phyloP scores from a whole-genome alignment of 2,329 filamentous ascomycete genomes.

The Penicillium sp. region DNA sequence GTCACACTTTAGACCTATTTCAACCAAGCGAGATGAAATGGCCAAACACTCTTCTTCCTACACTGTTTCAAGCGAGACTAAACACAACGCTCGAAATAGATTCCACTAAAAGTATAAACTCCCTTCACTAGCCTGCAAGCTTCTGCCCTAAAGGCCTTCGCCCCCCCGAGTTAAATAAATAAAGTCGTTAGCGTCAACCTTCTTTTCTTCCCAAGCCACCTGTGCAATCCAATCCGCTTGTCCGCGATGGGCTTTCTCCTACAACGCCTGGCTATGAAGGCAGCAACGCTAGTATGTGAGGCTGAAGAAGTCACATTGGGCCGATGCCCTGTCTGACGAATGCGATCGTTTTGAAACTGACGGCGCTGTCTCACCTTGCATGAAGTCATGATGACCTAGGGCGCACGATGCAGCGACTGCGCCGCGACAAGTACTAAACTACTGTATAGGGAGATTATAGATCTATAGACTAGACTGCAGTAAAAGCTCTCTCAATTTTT shows the following conservation, averaged over 20 bases:
- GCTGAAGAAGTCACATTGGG: conserved; percentile 11
- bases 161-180: conserved; percentile 13
- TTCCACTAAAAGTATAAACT: conserved; percentile 3
- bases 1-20: background rate
- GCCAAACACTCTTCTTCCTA: background rate
- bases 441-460: background rate
- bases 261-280: conserved; percentile 1
- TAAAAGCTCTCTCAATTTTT: background rate
- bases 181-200: conserved; percentile 31
- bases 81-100: conserved; percentile 6
- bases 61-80: conserved; percentile 3
- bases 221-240: conserved; percentile 9
- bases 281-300: conserved; percentile 4
- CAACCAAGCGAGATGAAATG: conserved; percentile 5
- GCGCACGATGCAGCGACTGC: background rate
- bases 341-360: background rate
- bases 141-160: conserved; percentile 5
- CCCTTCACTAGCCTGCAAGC: background rate
- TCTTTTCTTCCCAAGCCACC: conserved; percentile 24
- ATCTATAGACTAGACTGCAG: background rate
- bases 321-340: background rate
- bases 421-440: background rate
- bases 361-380: conserved; percentile 14
- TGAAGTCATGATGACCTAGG: conserved; percentile 30
- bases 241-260: background rate